Base-by-base conservation (phyloP, 352 stramenopile genomes). In the Phytophthora pistaciae region DNA sequence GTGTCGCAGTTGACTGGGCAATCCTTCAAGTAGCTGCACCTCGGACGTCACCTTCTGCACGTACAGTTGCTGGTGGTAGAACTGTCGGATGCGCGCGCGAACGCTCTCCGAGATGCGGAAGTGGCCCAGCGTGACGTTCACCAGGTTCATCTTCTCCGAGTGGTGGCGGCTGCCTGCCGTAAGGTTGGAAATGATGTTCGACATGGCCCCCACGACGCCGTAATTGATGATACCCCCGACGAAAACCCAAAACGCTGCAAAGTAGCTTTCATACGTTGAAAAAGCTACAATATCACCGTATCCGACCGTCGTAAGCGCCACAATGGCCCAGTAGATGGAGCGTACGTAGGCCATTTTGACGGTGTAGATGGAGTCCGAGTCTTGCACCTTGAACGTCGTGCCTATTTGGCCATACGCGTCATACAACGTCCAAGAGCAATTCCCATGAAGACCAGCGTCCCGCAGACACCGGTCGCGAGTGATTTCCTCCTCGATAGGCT, bases 211-310 rank as follows among this genome's bases (percentile, higher is more conserved):
- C 11, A 93, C 82, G 20, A 93, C 86, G 14, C 83, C 84, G 58
- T 91, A 95, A 68, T 93, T 93, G 66, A 95, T 95, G 29, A 93
- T 80, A 0, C 75, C 84, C 1, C 84, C 85, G 1, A 91, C 40
- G 46, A 91, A 93, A 6, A 86, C 74, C 88, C 88, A 95, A 3
- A 84, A 25, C 9, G 82, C 82, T 1, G 86, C 85, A 36, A 93
- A 93, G 20, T 87, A 82, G 48, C 78, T 91, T 60, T 95, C 88
- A 40, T 64, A 74, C 0, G 85, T 93, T 10, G 85, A 90, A 33
- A 91, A 95, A 1, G 88, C 86, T 0, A 93, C 84, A 8, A 93
- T 93, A 40, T 92, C 84, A 1, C 88, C 88, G 9, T 93, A 93
- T 0, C 88, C 88, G n/a, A 95, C 83, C 0, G 83, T 91, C 29